Evolutionary conservation across 2,329 filamentous ascomycete species (phyloP).

Genomic region (Lasiodiplodia theobromae): DNA sequence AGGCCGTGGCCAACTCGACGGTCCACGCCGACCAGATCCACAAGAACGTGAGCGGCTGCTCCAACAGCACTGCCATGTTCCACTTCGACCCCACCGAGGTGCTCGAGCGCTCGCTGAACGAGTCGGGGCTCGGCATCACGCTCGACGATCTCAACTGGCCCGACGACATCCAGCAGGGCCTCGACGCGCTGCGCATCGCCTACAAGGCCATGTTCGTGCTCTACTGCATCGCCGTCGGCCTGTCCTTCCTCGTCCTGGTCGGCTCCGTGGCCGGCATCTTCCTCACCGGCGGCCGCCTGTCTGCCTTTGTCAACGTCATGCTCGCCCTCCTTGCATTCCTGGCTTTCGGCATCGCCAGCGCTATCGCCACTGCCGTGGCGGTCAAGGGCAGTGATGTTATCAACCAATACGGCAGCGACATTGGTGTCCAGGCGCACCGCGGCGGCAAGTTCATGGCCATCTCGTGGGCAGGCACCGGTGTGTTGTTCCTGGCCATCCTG

Average conservation of each 20-base stretch:
- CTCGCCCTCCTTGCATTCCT: conserved; percentile 61
- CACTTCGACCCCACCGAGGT: conserved; percentile 62
- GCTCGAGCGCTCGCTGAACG: conserved; percentile 58
- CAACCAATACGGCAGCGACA: conserved; percentile 59
- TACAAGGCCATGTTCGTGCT: conserved; percentile 63
- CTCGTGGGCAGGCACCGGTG: conserved; percentile 64
- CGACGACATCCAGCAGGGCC: conserved; percentile 60
- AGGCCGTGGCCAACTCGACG: conserved; percentile 52
- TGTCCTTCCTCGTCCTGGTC: conserved; percentile 60
- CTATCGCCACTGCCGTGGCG: conserved; percentile 71
- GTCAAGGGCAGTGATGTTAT: conserved; percentile 61
- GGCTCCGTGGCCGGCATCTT: conserved; percentile 55
- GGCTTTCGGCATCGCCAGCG: conserved; percentile 74
- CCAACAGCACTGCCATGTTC: conserved; percentile 61
- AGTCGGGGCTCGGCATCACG: conserved; percentile 48
- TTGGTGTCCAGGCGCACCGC: conserved; percentile 58
- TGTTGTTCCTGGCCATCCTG: conserved; percentile 48
- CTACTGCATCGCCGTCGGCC: conserved; percentile 64
- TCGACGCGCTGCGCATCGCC: conserved; percentile 58
- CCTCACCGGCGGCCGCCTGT: conserved; percentile 39
- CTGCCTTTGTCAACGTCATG: conserved; percentile 59
- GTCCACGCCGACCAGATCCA: conserved; percentile 49
- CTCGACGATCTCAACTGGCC: conserved; percentile 65
- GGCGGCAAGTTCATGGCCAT: conserved; percentile 64
- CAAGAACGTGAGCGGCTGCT: conserved; percentile 63